Evolutionary conservation across 2,329 filamentous ascomycete genomes (phyloP).

Genomic region (Cladosporium oxysporum): DNA sequence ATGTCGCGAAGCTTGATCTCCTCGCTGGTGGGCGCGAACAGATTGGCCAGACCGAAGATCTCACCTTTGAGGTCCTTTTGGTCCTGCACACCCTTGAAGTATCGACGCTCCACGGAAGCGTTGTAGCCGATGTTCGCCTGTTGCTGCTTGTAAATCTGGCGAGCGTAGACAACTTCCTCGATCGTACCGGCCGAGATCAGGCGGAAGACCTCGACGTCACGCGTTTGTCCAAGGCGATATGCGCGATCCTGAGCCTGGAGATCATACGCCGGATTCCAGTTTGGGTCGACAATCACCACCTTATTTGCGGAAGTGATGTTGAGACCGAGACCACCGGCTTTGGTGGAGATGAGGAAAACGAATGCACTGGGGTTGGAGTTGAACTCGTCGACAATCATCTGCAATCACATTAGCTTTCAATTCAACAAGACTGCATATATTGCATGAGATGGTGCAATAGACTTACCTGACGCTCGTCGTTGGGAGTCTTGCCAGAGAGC

Average conservation of each 20-base stretch:
- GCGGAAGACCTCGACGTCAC: slow-evolving; percentile 94
- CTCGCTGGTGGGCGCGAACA: slow-evolving; percentile 79
- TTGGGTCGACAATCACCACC: slow-evolving; percentile 93
- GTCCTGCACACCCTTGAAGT: slow-evolving; percentile 93
- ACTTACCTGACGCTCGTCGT: slow-evolving; percentile 70
- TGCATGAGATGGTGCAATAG: background rate
- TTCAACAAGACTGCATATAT: background rate
- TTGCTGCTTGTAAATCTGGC: slow-evolving; percentile 98
- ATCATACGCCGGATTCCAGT: slow-evolving; percentile 96
- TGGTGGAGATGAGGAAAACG: slow-evolving; percentile 93
- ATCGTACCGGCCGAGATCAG: slow-evolving; percentile 89
- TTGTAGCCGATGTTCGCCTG: slow-evolving; percentile 98
- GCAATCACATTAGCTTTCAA: background rate
- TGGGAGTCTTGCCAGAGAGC: slow-evolving; percentile 79
- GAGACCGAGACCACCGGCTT: slow-evolving; percentile 86
- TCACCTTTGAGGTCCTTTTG: slow-evolving; percentile 81
- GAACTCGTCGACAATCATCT: slow-evolving; percentile 77
- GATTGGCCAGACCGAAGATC: slow-evolving; percentile 85
- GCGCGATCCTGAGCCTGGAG: slow-evolving; percentile 94
- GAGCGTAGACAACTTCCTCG: slow-evolving; percentile 94
- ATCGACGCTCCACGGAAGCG: slow-evolving; percentile 85
- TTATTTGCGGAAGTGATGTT: slow-evolving; percentile 99
- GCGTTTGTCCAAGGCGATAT: slow-evolving; percentile 88
- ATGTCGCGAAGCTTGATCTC: slow-evolving; percentile 88
- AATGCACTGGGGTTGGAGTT: slow-evolving; percentile 86